Evolutionary conservation across 2,329 filamentous ascomycete genomes (phyloP).

Genomic region (Thelonectria rubi): DNA sequence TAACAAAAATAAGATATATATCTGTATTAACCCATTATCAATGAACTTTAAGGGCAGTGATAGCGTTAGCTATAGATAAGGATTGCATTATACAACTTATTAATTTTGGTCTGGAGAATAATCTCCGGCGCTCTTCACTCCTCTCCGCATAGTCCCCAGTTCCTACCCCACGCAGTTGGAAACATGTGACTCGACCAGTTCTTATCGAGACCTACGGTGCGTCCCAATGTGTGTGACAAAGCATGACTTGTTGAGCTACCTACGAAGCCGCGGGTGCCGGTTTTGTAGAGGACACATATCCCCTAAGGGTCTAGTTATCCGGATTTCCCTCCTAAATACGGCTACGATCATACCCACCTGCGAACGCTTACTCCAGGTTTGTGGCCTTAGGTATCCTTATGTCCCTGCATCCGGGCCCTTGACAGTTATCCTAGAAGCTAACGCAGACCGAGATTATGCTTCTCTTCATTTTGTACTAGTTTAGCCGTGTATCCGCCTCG

Average conservation of each 20-base stretch:
- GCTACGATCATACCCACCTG: too few relatives aligned
- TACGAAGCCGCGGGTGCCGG: background rate
- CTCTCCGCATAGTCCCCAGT: background rate
- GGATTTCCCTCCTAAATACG: too few relatives aligned
- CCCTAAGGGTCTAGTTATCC: too few relatives aligned
- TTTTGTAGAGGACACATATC: background rate
- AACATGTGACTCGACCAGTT: background rate
- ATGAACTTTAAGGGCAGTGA: background rate
- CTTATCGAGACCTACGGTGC: background rate
- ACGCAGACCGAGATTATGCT: too few relatives aligned
- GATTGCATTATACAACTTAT: background rate
- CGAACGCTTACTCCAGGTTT: too few relatives aligned
- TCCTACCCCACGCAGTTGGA: background rate
- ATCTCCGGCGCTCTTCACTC: background rate
- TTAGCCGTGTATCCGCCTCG: too few relatives aligned
- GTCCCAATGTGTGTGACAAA: background rate
- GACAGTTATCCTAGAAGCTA: too few relatives aligned
- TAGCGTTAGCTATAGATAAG: constrained; percentile 1
- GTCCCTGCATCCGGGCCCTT: too few relatives aligned
- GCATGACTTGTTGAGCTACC: background rate
- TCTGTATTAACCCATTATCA: background rate
- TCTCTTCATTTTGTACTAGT: too few relatives aligned
- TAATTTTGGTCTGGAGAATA: background rate
- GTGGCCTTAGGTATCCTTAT: too few relatives aligned
- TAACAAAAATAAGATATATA: constrained; percentile 1